Conservation (phyloP, 2,329 filamentous ascomycete genomes). For the Fusarium cyanostomum region DNA sequence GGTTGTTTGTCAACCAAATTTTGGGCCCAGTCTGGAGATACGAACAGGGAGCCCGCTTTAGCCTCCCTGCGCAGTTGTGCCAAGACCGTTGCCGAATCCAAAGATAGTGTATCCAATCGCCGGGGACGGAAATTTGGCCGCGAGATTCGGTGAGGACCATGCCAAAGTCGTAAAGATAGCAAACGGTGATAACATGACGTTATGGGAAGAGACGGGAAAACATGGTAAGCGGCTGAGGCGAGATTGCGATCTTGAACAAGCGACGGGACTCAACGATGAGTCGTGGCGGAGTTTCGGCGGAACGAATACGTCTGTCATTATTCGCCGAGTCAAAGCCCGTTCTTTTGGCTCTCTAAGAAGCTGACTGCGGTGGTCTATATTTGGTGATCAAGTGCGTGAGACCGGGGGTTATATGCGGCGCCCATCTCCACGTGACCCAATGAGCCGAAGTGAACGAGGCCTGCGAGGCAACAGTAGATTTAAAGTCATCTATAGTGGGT, state of each 20-base stretch:
- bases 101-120: conserved; percentile 7
- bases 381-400: neutral
- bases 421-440: conserved; percentile 10
- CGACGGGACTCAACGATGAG: conserved; percentile 26
- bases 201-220: conserved; percentile 4
- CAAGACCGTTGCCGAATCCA: conserved; percentile 28
- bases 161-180: conserved; percentile 1
- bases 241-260: conserved; percentile 29
- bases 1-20: too few species aligned
- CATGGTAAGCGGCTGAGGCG: conserved; percentile 12
- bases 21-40: conserved; percentile 1
- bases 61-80: conserved; percentile 24
- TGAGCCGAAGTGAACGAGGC: neutral
- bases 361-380: neutral
- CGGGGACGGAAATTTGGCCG: conserved; percentile 3
- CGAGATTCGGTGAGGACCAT: neutral
- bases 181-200: conserved; percentile 1
- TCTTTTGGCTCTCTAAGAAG: conserved; percentile 4
- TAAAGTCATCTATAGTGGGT: neutral
- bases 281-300: conserved; percentile 3
- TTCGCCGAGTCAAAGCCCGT: neutral
- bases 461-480: too few species aligned
- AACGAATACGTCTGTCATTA: neutral
- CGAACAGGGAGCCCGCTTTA: conserved; percentile 8
- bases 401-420: neutral